These are phyloP conservation scores for Xanthoceras sorbifolium DNA, from an alignment of 345 rosid genomes.

Conservation along the genomic window DNA sequence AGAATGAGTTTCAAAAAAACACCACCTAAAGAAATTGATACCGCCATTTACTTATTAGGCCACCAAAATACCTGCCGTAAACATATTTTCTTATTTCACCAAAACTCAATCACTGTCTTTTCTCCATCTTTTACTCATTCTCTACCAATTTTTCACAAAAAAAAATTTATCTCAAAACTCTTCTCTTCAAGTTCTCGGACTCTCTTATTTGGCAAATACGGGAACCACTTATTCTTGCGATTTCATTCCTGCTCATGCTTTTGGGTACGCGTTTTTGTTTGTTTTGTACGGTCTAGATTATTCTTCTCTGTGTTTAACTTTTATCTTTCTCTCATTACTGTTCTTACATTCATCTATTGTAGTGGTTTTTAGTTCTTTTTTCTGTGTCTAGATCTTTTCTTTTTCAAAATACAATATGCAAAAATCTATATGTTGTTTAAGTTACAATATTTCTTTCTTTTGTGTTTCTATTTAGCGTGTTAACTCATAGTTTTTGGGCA, in stretches of 20 bases:
- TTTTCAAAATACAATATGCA: neutral
- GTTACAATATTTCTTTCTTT: neutral
- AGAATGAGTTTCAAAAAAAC: too few relatives aligned
- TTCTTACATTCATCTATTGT: neutral
- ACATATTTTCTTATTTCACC: too few relatives aligned
- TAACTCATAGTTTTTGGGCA: neutral
- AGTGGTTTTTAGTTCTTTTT: neutral
- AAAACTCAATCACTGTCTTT: too few relatives aligned
- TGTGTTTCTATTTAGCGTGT: neutral
- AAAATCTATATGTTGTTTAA: too few relatives aligned
- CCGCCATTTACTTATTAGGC: too few relatives aligned
- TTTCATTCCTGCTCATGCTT: constrained; percentile 53
- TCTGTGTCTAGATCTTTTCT: neutral
- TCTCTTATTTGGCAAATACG: too few relatives aligned
- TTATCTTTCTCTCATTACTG: neutral
- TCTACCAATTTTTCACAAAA: too few relatives aligned
- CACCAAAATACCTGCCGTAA: too few relatives aligned
- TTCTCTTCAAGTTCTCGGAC: too few relatives aligned
- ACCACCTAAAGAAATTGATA: too few relatives aligned
- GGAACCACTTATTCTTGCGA: constrained; percentile 47
- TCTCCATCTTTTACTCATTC: too few relatives aligned
- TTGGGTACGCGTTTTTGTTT: constrained; percentile 53
- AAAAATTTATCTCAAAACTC: too few relatives aligned
- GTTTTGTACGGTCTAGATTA: constrained; percentile 1
- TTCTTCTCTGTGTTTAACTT: constrained; percentile 4